Percentiles rank a stretch among this genome's conserved stretches.
These are phyloP conservation scores for Pseudogymnoascus sp. DNA, from an alignment of 2,329 filamentous ascomycete species.

Conservation along the genomic window DNA sequence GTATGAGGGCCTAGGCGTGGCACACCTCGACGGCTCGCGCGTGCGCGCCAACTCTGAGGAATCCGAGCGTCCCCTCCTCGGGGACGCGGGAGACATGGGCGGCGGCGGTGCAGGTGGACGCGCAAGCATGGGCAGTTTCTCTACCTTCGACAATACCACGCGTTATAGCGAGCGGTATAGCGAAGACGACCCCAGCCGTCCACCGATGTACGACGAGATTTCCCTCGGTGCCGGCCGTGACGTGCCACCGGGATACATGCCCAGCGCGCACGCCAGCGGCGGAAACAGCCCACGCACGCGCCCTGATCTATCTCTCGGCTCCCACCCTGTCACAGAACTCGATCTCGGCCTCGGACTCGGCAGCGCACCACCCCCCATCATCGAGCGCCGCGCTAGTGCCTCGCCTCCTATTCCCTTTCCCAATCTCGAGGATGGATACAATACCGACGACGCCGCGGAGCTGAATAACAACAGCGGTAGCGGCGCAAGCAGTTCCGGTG, in stretches of 20 bases:
- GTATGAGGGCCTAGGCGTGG: constrained; percentile 70
- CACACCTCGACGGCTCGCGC: constrained; percentile 69
- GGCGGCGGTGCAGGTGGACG: background rate
- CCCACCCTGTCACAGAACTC: background rate
- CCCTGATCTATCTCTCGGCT: background rate
- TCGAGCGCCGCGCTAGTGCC: background rate
- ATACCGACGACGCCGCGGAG: background rate
- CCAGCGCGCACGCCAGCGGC: background rate
- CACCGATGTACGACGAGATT: background rate
- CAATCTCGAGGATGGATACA: background rate
- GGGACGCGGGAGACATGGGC: constrained; percentile 46
- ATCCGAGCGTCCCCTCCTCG: constrained; percentile 63
- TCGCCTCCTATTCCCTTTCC: background rate
- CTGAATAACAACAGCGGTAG: background rate
- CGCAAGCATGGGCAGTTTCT: background rate
- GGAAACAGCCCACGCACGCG: background rate
- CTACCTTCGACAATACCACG: background rate
- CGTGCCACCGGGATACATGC: background rate
- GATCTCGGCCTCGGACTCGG: background rate
- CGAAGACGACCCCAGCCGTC: background rate
- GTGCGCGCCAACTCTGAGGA: constrained; percentile 67
- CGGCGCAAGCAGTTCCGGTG: background rate
- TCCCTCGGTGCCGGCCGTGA: background rate
- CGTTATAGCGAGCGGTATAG: background rate
- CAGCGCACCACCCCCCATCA: background rate